phyloP scores from a whole-genome alignment of 1,139 yeast genomes.

The Suhomyces terraborum region DNA sequence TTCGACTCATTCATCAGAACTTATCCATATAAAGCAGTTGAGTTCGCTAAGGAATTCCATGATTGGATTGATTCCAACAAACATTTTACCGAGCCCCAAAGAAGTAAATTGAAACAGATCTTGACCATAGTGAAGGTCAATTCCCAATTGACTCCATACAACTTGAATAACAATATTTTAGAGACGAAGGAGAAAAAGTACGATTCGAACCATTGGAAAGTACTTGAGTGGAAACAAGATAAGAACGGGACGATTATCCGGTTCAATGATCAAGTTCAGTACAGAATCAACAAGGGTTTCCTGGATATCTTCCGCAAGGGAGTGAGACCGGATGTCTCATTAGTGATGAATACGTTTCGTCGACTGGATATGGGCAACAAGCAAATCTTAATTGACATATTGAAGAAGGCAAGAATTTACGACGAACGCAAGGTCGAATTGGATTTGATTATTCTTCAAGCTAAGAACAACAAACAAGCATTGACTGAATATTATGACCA shows the following conservation, averaged over 20 bases:
- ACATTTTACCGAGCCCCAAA: conserved; percentile 11
- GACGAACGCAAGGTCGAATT: conserved; percentile 20
- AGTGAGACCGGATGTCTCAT: conserved; percentile 36
- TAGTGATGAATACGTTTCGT: conserved; percentile 37
- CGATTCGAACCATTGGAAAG: conserved; percentile 25
- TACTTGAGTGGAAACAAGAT: conserved; percentile 21
- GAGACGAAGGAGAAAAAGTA: conserved; percentile 22
- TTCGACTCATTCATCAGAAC: conserved; percentile 36
- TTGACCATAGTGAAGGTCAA: conserved; percentile 28
- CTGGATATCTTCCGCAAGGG: conserved; percentile 36
- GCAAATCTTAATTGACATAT: conserved; percentile 24
- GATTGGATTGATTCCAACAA: conserved; percentile 25
- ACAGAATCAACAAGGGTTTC: conserved; percentile 40
- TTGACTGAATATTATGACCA: conserved; percentile 10
- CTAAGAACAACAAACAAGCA: conserved; percentile 16
- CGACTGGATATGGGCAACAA: conserved; percentile 27
- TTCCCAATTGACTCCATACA: conserved; percentile 37
- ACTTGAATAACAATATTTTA: conserved; percentile 21
- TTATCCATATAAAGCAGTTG: conserved; percentile 36
- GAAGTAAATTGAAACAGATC: conserved; percentile 12
- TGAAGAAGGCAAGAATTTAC: conserved; percentile 25
- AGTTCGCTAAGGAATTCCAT: conserved; percentile 26
- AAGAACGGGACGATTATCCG: conserved; percentile 18
- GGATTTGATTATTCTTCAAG: conserved; percentile 26
- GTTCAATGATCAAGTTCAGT: conserved; percentile 31